Evolutionary conservation across 768 basidiomycete species (phyloP).

Genomic region (Pulveroboletus frians): DNA sequence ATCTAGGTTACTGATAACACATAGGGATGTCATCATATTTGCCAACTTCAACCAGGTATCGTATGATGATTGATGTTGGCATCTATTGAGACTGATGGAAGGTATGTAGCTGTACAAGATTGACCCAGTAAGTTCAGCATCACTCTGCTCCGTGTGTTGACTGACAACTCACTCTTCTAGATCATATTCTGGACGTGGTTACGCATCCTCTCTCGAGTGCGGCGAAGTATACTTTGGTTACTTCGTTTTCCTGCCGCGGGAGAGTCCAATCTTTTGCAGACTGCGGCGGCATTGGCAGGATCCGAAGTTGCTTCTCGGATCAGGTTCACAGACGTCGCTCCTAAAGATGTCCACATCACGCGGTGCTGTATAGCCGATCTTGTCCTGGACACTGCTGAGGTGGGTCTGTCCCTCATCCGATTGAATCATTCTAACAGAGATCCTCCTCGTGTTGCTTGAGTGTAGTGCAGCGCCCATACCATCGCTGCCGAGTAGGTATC

Average conservation of each 20-base stretch:
- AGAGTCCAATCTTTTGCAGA: constrained; percentile 40
- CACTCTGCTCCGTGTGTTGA: background rate
- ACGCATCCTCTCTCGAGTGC: constrained; percentile 39
- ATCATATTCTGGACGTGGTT: constrained; percentile 46
- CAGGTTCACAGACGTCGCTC: constrained; percentile 44
- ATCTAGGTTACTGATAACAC: background rate
- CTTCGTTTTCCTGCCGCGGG: constrained; percentile 47
- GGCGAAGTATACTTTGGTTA: constrained; percentile 48
- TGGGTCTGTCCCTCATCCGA: constrained; percentile 9
- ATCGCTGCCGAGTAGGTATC: constrained; percentile 43
- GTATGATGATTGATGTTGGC: constrained; percentile 2
- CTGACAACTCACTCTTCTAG: constrained; percentile 19
- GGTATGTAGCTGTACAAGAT: constrained; percentile 42
- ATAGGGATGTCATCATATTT: constrained; percentile 42
- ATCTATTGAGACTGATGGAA: constrained; percentile 5
- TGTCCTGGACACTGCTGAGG: constrained; percentile 50
- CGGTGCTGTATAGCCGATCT: constrained; percentile 46
- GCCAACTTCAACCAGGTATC: constrained; percentile 51
- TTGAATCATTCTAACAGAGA: background rate
- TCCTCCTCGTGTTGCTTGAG: background rate
- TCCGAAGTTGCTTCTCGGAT: constrained; percentile 42
- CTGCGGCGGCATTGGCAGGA: constrained; percentile 42
- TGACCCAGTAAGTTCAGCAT: constrained; percentile 30
- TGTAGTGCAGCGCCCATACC: constrained; percentile 49
- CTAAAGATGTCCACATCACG: constrained; percentile 41